phyloP scores from a whole-genome alignment of 768 basidiomycete species.

The Termitomyces heimii region DNA sequence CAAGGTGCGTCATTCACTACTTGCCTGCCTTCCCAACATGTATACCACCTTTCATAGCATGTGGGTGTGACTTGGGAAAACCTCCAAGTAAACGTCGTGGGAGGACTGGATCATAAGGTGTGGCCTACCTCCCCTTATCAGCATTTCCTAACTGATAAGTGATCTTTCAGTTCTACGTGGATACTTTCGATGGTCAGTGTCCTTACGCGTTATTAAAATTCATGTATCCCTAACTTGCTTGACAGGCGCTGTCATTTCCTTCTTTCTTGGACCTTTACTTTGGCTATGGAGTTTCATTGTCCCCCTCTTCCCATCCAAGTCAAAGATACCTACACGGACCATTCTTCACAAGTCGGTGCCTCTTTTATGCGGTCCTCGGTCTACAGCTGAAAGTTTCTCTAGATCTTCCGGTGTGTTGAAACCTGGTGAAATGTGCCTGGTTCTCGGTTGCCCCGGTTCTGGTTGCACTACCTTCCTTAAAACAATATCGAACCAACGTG shows the following conservation, averaged over 20 bases:
- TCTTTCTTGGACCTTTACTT: conserved; percentile 46
- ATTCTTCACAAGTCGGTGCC: conserved; percentile 52
- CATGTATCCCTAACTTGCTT: background rate
- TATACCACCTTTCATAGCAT: conserved; percentile 29
- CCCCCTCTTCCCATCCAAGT: conserved; percentile 32
- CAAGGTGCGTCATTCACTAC: conserved; percentile 32
- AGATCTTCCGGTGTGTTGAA: conserved; percentile 66
- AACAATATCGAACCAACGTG: conserved; percentile 70
- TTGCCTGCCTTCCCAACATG: background rate
- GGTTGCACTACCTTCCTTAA: conserved; percentile 89
- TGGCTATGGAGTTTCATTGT: conserved; percentile 39
- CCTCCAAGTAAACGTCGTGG: conserved; percentile 55
- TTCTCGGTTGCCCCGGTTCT: conserved; percentile 76
- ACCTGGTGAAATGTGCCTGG: conserved; percentile 84
- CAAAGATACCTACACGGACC: conserved; percentile 34
- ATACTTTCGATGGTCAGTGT: conserved; percentile 52
- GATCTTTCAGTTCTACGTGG: conserved; percentile 41
- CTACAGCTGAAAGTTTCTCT: background rate
- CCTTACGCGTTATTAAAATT: background rate
- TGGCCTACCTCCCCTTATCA: conserved; percentile 4
- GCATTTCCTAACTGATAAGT: background rate
- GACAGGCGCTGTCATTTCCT: conserved; percentile 46
- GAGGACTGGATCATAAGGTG: conserved; percentile 53
- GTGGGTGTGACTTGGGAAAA: conserved; percentile 74
- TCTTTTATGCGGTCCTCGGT: background rate